These are phyloP conservation scores for Bromus sterilis DNA, from an alignment of 176 grass and related monocot genomes.

Conservation along the genomic window DNA sequence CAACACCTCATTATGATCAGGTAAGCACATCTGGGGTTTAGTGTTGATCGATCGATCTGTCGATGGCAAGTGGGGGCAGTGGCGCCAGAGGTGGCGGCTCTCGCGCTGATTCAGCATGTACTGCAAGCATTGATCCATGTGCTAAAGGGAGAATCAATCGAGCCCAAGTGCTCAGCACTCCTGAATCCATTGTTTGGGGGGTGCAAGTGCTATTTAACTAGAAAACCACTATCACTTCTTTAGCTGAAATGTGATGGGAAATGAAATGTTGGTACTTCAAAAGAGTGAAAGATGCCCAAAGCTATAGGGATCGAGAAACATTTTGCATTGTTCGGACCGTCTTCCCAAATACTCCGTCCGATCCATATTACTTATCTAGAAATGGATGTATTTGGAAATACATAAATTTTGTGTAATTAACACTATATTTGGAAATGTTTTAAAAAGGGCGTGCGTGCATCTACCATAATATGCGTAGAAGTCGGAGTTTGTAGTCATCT, in stretches of 20 bases:
- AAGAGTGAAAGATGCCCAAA: too few species aligned
- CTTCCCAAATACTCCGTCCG: too few species aligned
- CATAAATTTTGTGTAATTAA: too few species aligned
- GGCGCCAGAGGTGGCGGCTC: background rate
- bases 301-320: too few species aligned
- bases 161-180: slow-evolving; percentile 6
- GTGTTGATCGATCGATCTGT: slow-evolving; percentile 38
- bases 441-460: too few species aligned
- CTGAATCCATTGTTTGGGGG: background rate
- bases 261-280: background rate
- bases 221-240: background rate
- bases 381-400: too few species aligned
- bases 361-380: too few species aligned
- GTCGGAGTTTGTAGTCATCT: background rate
- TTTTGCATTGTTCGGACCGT: too few species aligned
- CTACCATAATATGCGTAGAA: background rate
- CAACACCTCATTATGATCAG: slow-evolving; percentile 4
- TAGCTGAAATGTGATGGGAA: background rate
- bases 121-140: slow-evolving; percentile 25
- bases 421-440: too few species aligned
- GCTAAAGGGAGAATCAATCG: background rate
- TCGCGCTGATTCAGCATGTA: background rate
- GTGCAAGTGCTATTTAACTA: slow-evolving; percentile 1
- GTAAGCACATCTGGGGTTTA: background rate
- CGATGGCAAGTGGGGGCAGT: slow-evolving; percentile 30